These are phyloP conservation scores for Xylariaceae sp. DNA, from an alignment of 2,329 filamentous ascomycete species.

Conservation along the genomic window DNA sequence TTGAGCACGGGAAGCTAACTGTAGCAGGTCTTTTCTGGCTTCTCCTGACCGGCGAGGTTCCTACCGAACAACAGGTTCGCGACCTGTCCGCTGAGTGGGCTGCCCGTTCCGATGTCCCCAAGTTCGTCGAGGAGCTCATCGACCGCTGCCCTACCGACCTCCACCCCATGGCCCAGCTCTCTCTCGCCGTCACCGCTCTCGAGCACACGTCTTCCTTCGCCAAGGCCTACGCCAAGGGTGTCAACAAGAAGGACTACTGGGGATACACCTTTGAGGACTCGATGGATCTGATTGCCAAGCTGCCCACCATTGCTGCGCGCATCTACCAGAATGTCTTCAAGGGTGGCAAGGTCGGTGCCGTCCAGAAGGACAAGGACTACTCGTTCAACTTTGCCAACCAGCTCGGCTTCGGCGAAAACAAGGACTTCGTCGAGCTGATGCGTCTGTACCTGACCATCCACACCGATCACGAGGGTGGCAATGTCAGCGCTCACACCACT, in stretches of 20 bases:
- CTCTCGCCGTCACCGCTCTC: slow-evolving; percentile 92
- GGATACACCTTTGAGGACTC: slow-evolving; percentile 98
- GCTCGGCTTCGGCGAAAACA: slow-evolving; percentile 93
- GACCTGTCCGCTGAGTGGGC: slow-evolving; percentile 98
- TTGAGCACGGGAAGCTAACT: slow-evolving; percentile 4
- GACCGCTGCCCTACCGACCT: slow-evolving; percentile 99
- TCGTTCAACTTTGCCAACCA: slow-evolving; percentile 99
- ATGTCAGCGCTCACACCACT: slow-evolving; percentile 97
- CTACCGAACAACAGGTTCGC: slow-evolving; percentile 95
- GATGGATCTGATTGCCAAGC: slow-evolving; percentile 99
- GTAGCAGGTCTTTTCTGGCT: slow-evolving; percentile 88
- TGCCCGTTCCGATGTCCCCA: slow-evolving; percentile 92
- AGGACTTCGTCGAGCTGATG: slow-evolving; percentile 97
- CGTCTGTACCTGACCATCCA: slow-evolving; percentile 99
- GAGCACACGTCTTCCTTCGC: slow-evolving; percentile 98
- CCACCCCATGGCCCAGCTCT: slow-evolving; percentile 99
- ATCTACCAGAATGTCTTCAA: slow-evolving; percentile 99
- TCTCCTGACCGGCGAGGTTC: slow-evolving; percentile 95
- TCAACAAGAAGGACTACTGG: slow-evolving; percentile 99
- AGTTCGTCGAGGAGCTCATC: slow-evolving; percentile 98
- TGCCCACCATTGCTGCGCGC: slow-evolving; percentile 93
- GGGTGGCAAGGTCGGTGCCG: slow-evolving; percentile 93
- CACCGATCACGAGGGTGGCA: slow-evolving; percentile 99
- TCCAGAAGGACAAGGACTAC: slow-evolving; percentile 99
- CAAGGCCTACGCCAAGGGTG: slow-evolving; percentile 97